Base-by-base conservation (phyloP, 192 early-diverging fungal genomes). In the Tieghemiomyces parasiticus region DNA sequence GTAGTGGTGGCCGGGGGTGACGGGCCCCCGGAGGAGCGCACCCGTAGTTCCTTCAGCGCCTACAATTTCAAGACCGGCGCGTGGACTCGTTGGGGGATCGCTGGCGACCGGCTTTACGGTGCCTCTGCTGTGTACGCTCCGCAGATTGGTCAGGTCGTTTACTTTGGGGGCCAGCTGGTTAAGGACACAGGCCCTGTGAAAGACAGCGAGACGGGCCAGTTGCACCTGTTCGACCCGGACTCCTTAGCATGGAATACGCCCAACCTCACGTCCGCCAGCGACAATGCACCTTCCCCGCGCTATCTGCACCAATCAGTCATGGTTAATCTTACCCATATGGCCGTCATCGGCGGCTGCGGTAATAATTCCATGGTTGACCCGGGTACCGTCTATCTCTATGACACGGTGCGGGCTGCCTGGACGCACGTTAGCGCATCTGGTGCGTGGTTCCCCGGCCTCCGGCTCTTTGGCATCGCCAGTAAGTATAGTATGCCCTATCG, bases 1-100 rank as follows among this genome's bases (percentile, higher is more conserved):
- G 68, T 72, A 14, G 68, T 76, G 14, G 48, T 76, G 28, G 70
- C 71, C 46, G 71, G 71, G 6, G 63, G 67, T 33, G 46, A 56
- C 31, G 63, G 68, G 32, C 38, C 60, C 10, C 59, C 30, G 22
- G 49, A 67, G 22, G 66, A 58, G 26, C n/a, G 22, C 6, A 34
- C 34, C 6, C 55, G 33, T 19, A 58, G 55, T 35, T 35, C 55
- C 16, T 58, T 38, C 24, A 30, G 34, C n/a, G 55, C 55, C 14
- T 58, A 58, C 34, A 31, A 58, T 25, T 34, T 35, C 31, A 58
- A 58, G 35, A 14, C 26, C 24, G 35, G 35, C 22, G 34, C 30
- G 0, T 58, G 55, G 55, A 58, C 55, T 12, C 32, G 55, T 12
- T 58, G 55, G 55, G 55, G 55, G 13, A 58, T 58, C 33, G 55